A percentile compares a stretch with the other conserved stretches of the same genome.
Conservation (phyloP, 805 yeast genomes). For the Clavispora fructus region DNA sequence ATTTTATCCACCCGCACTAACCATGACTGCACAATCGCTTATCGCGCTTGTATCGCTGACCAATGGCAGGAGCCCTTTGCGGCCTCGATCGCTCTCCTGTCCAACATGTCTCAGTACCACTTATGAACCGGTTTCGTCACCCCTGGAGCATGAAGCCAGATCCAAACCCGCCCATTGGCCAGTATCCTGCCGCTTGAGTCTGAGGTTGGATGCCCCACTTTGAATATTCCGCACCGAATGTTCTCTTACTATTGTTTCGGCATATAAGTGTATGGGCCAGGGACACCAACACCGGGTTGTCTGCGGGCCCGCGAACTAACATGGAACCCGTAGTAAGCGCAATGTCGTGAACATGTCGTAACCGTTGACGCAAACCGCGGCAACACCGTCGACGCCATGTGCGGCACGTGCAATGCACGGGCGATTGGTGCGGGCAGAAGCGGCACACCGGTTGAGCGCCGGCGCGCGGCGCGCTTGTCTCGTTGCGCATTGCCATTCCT, state of each 20-base stretch:
- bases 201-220: too few species aligned
- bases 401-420: background rate
- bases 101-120: background rate
- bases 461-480: background rate
- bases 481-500: background rate
- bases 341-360: too few species aligned
- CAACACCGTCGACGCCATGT: too few species aligned
- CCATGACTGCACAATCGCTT: background rate
- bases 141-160: background rate
- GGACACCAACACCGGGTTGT: too few species aligned
- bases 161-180: background rate
- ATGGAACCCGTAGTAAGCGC: too few species aligned
- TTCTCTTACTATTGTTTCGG: too few species aligned
- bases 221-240: too few species aligned
- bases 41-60: background rate
- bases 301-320: too few species aligned
- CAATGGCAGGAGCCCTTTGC: background rate
- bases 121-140: background rate
- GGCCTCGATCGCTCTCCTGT: background rate
- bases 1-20: background rate
- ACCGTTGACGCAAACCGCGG: too few species aligned
- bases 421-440: background rate
- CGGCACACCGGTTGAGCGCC: background rate
- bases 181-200: too few species aligned
- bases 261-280: too few species aligned